Evolutionary conservation across 441 rosid genomes (phyloP), one percentile per base, ranked within the genome.

Genomic region (Populus tomentosa): DNA sequence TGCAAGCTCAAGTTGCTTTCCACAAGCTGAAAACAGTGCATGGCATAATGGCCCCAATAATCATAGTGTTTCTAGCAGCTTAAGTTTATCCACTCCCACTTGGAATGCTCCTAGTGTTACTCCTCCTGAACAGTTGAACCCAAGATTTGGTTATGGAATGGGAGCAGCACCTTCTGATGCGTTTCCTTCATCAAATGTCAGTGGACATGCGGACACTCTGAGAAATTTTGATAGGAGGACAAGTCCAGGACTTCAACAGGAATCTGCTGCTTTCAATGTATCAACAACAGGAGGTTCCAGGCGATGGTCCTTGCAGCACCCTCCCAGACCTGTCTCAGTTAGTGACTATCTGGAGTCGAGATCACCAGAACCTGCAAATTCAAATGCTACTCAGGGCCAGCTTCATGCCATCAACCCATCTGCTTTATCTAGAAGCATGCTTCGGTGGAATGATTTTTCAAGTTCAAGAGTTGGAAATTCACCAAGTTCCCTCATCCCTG

Each of bases 71-170:
- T 86, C 97, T 38, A 87, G 88, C 78, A 83, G 88, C 86, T 84
- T 91, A 82, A 86, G 87, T 82, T 91, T 88, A 80, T 87, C 90
- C 73, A 86, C 88, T 20, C 87, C 90, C 13, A 84, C 85, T 3
- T 84, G 76, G 84, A 83, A 75, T 84, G 75, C 89, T 79, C 85
- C 83, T 35, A 78, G 85, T 67, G 69, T 74, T 70, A 72, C 76
- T 77, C 89, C 81, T 74, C 84, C 83, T 65, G 92, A 85, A 71
- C 89, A 62, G 74, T 36, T 79, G 75, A 88, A 84, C 71, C 83
- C 83, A 67, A 87, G 90, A 84, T 71, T 80, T 80, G 92, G 87
- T 76, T 73, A 79, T 83, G 86, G 86, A 69, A 72, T 82, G 76
- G 87, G 89, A 85, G 84, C 86, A 68, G 82, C 72, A 40, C 74